These are phyloP conservation scores for Exophiala lecanii-corni DNA, from an alignment of 2,329 filamentous ascomycete genomes.

Conservation along the genomic window DNA sequence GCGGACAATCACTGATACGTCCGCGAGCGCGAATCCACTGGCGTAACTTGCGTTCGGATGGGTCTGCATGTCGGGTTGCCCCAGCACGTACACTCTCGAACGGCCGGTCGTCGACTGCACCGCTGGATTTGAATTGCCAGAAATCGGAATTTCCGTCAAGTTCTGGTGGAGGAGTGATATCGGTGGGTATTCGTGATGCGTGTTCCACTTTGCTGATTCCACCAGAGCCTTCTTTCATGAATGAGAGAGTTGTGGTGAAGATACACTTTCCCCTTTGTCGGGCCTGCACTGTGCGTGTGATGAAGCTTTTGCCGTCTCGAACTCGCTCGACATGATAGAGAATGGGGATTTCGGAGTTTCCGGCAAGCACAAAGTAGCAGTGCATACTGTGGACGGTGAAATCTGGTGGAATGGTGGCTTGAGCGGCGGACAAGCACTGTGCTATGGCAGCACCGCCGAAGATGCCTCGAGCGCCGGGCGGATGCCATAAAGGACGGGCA, in stretches of 20 bases:
- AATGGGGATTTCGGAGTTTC: slow-evolving; percentile 77
- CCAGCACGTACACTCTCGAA: slow-evolving; percentile 43
- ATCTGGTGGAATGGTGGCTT: slow-evolving; percentile 72
- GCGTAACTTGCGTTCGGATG: slow-evolving; percentile 63
- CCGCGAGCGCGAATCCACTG: slow-evolving; percentile 45
- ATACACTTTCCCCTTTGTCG: slow-evolving; percentile 82
- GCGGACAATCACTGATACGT: slow-evolving; percentile 26
- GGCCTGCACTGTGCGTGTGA: slow-evolving; percentile 93
- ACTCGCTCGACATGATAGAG: slow-evolving; percentile 94
- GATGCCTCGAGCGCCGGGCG: slow-evolving; percentile 84
- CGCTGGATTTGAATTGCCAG: slow-evolving; percentile 1
- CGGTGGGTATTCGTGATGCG: slow-evolving; percentile 54
- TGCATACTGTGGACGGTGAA: slow-evolving; percentile 95
- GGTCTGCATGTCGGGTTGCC: slow-evolving; percentile 35
- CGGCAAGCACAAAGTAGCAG: slow-evolving; percentile 96
- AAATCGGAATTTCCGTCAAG: slow-evolving; percentile 4
- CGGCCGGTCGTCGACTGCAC: slow-evolving; percentile 19
- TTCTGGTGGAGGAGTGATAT: slow-evolving; percentile 34
- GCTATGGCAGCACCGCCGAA: slow-evolving; percentile 92
- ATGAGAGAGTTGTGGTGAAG: slow-evolving; percentile 92
- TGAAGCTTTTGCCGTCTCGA: slow-evolving; percentile 81
- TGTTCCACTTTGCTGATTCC: slow-evolving; percentile 57
- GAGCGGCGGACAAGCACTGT: slow-evolving; percentile 81
- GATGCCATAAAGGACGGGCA: slow-evolving; percentile 85
- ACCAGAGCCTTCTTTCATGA: slow-evolving; percentile 63